Evolutionary conservation across 306 rosid genomes (phyloP).

Genomic region (Cicer bijugum): DNA sequence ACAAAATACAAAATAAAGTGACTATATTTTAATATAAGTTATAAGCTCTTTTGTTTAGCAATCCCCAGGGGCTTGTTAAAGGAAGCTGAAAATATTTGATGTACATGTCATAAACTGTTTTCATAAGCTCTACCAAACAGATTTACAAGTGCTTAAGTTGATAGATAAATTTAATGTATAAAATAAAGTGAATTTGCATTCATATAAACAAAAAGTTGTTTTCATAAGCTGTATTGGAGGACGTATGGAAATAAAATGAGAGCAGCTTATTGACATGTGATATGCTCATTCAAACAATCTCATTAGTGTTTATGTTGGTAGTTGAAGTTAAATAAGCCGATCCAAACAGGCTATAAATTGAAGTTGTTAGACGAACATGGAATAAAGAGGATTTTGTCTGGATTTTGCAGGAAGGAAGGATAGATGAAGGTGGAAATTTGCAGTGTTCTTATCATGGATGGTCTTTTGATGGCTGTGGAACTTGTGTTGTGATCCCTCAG

Average conservation of each 20-base stretch:
- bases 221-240: neutral
- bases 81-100: no score
- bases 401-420: conserved; percentile 81
- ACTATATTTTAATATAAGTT: neutral
- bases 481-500: conserved; percentile 85
- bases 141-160: no score
- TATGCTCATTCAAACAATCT: no score
- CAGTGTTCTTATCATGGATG: conserved; percentile 99
- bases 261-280: neutral
- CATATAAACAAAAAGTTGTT: neutral
- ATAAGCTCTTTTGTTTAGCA: no score
- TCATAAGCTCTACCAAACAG: no score
- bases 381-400: neutral
- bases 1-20: neutral
- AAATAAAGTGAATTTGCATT: no score
- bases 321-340: neutral
- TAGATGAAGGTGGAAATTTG: conserved; percentile 89
- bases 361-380: neutral
- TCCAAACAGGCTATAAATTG: neutral
- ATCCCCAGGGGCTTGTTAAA: no score
- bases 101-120: no score
- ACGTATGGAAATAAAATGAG: neutral
- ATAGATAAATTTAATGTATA: no score
- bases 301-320: neutral
- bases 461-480: conserved; percentile 90